A percentile compares a stretch with the other conserved stretches of the same genome.
These are phyloP conservation scores for Penicillium sp. DNA, from an alignment of 2,329 filamentous ascomycete genomes.

Conservation along the genomic window DNA sequence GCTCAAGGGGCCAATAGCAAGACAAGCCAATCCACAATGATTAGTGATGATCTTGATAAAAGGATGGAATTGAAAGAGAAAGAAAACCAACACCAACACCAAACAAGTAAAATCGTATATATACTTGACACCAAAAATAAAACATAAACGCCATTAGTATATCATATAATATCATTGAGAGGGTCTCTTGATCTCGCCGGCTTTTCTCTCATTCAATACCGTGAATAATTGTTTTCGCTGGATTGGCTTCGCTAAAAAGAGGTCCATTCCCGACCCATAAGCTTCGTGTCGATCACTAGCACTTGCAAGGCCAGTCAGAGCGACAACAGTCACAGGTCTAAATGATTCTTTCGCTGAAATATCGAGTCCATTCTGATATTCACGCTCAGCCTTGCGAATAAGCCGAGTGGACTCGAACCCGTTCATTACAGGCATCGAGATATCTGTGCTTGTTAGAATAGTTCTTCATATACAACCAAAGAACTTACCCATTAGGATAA, in stretches of 20 bases:
- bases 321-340: constrained; percentile 21
- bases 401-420: constrained; percentile 31
- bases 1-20: no score
- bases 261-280: constrained; percentile 28
- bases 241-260: constrained; percentile 30
- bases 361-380: not conserved
- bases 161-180: not conserved
- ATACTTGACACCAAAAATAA: not conserved
- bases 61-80: no score
- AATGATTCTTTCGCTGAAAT: not conserved
- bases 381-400: constrained; percentile 27
- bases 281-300: constrained; percentile 28
- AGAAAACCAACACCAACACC: not conserved
- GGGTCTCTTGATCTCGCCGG: not conserved
- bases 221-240: not conserved
- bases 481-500: constrained; percentile 17
- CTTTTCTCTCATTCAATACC: not conserved
- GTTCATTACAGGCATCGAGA: constrained; percentile 40
- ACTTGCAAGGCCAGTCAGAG: constrained; percentile 29
- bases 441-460: constrained; percentile 19
- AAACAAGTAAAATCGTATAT: not conserved
- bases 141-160: not conserved
- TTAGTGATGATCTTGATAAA: no score
- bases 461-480: not conserved
- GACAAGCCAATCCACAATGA: no score